Evolutionary conservation across 768 basidiomycete genomes (phyloP).

Genomic region (Suillus bovinus): DNA sequence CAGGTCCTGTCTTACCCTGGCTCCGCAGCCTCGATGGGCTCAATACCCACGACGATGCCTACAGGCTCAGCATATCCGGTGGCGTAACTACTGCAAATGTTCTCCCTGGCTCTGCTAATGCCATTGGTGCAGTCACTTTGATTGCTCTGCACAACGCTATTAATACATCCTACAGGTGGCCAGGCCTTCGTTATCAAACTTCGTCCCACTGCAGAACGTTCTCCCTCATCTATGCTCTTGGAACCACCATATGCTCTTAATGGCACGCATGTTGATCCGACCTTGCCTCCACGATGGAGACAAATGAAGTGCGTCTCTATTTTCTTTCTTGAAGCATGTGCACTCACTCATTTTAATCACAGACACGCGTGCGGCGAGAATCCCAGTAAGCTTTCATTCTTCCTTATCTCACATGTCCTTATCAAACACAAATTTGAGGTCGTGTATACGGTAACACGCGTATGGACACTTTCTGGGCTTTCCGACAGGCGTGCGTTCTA

Average conservation of each 20-base stretch:
- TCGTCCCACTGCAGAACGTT: conserved; percentile 72
- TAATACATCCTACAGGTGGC: conserved; percentile 53
- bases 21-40: conserved; percentile 82
- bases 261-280: conserved; percentile 39
- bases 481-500: conserved; percentile 47
- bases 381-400: conserved; percentile 33
- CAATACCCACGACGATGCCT: conserved; percentile 82
- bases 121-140: conserved; percentile 55
- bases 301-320: conserved; percentile 67
- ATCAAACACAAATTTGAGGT: conserved; percentile 13
- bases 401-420: not conserved
- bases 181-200: conserved; percentile 89
- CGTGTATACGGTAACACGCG: conserved; percentile 36
- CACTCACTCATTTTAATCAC: conserved; percentile 7
- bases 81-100: conserved; percentile 87
- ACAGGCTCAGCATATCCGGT: conserved; percentile 74
- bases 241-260: conserved; percentile 76
- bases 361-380: conserved; percentile 70
- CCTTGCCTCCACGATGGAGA: conserved; percentile 62
- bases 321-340: conserved; percentile 7
- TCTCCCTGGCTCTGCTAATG: conserved; percentile 75
- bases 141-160: conserved; percentile 11
- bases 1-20: conserved; percentile 69
- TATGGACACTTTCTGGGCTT: conserved; percentile 52
- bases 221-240: conserved; percentile 78